Evolutionary conservation across 2,329 filamentous ascomycete genomes (phyloP), one percentile per base, ranked within the genome.

Genomic region (Ophiostoma perfectum): DNA sequence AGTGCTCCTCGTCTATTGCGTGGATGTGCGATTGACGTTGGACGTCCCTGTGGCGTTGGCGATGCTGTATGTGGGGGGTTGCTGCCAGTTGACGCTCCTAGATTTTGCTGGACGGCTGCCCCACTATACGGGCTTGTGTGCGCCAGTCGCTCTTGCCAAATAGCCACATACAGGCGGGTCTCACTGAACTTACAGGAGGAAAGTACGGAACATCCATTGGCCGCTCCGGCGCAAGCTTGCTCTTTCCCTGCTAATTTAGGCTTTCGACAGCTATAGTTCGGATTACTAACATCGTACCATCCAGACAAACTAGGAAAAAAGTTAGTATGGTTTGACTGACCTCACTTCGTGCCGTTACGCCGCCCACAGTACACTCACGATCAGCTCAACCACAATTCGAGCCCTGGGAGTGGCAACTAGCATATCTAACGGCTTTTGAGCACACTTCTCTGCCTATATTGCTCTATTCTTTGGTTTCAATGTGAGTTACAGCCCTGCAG

Each of bases 161-260:
- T 64, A n/a, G 9, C 16, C 12, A 49, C 39, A 12, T 66, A 55
- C 39, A 49, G 64, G 66, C 62, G 58, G 49, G 42, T 65, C 41
- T 42, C 63, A 16, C 47, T 39, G n/a, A 18, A n/a, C 58, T 58
- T 58, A 58, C 55, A 58, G 27, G 5, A 18, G n/a, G 52, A 12
- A 67, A 65, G 18, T 1, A 41, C 68, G 68, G 68, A 70, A 42
- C 68, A 70, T 70, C 14, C 64, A 66, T 70, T 68, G 66, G 64
- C 68, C 68, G 68, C 39, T 66, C 68, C 66, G 68, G 68, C 68
- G 66, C 67, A 42, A 67, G 55, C 58, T 62, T 67, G 68, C 68
- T 67, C 65, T 27, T 42, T n/a, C 60, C 60, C 39, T 36, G 8
- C 55, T 58, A 58, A 11, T 38, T 27, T 27, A 58, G 18, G 55